Percentiles rank a stretch among this genome's conserved stretches.
phyloP scores from a whole-genome alignment of 2,329 filamentous ascomycete species.

The Venturiaceae sp. region DNA sequence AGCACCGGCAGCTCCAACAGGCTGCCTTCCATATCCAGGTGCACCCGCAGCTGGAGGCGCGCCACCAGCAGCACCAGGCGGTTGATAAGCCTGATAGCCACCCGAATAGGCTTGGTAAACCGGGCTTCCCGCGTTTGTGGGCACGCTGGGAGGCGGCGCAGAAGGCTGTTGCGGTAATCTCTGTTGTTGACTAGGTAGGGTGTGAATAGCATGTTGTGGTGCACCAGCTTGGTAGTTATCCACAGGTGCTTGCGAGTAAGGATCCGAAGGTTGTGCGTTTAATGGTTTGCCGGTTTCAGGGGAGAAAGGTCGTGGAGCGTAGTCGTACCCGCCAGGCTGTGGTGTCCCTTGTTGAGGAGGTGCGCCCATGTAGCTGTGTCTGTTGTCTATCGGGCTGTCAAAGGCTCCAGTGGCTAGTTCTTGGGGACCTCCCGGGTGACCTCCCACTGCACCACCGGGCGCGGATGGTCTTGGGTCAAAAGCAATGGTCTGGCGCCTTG shows the following conservation, averaged over 20 bases:
- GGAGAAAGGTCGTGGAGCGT: not conserved
- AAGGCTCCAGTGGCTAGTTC: conserved; percentile 37
- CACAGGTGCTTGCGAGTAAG: not conserved
- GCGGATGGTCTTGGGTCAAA: conserved; percentile 12
- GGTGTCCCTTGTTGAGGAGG: conserved; percentile 14
- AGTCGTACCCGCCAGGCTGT: not conserved
- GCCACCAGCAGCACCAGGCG: not conserved
- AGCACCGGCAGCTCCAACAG: not conserved
- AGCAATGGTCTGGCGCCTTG: conserved; percentile 24
- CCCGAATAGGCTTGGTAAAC: not conserved
- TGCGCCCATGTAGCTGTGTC: conserved; percentile 25
- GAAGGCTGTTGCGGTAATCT: not conserved
- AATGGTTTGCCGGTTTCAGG: not conserved
- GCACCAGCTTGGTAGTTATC: not conserved
- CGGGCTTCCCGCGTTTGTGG: not conserved
- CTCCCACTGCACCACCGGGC: not conserved
- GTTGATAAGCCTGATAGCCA: not conserved
- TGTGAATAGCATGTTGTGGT: conserved; percentile 1
- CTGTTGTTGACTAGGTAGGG: conserved; percentile 5
- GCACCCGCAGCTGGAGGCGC: not conserved
- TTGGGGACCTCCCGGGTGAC: conserved; percentile 30
- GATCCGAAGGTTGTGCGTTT: not conserved
- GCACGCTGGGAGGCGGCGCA: not conserved
- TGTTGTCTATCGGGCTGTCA: conserved; percentile 36
- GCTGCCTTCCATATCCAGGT: not conserved